Conservation (phyloP, 768 basidiomycete genomes). For the Inosperma sp. region DNA sequence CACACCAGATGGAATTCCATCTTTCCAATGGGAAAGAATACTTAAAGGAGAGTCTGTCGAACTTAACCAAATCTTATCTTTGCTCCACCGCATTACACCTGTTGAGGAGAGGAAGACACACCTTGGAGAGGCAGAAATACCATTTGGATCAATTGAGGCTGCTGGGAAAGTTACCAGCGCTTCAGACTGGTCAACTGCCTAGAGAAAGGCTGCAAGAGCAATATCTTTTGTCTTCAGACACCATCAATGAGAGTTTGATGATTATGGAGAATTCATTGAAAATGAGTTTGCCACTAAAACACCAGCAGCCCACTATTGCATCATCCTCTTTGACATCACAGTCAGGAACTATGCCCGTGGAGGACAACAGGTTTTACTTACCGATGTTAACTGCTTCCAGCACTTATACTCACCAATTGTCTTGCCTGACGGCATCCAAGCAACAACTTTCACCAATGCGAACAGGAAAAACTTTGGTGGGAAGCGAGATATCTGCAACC, state of each 20-base stretch:
- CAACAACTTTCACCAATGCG: not conserved
- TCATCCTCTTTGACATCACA: slow-evolving; percentile 31
- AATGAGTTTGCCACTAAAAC: slow-evolving; percentile 3
- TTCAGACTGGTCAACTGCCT: slow-evolving; percentile 21
- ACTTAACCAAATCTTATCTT: slow-evolving; percentile 24
- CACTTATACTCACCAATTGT: slow-evolving; percentile 10
- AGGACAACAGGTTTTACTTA: slow-evolving; percentile 16
- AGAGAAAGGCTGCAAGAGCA: slow-evolving; percentile 14
- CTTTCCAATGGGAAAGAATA: slow-evolving; percentile 13
- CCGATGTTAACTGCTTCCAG: slow-evolving; percentile 14
- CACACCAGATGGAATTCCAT: not conserved
- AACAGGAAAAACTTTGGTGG: not conserved
- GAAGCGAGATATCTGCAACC: not conserved
- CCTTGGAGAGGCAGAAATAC: not conserved
- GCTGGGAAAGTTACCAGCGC: slow-evolving; percentile 8
- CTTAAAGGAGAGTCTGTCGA: slow-evolving; percentile 21
- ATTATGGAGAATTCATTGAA: slow-evolving; percentile 23
- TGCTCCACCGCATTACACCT: slow-evolving; percentile 11
- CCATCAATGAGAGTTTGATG: slow-evolving; percentile 17
- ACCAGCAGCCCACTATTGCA: slow-evolving; percentile 1
- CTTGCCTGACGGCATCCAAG: slow-evolving; percentile 7
- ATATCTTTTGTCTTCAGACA: slow-evolving; percentile 24
- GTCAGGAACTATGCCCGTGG: slow-evolving; percentile 20
- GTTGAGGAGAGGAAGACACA: not conserved
- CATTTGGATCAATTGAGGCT: slow-evolving; percentile 1